Evolutionary conservation across 164 flowering plant genomes (phyloP).

Genomic region (Umbilicus rupestris): DNA sequence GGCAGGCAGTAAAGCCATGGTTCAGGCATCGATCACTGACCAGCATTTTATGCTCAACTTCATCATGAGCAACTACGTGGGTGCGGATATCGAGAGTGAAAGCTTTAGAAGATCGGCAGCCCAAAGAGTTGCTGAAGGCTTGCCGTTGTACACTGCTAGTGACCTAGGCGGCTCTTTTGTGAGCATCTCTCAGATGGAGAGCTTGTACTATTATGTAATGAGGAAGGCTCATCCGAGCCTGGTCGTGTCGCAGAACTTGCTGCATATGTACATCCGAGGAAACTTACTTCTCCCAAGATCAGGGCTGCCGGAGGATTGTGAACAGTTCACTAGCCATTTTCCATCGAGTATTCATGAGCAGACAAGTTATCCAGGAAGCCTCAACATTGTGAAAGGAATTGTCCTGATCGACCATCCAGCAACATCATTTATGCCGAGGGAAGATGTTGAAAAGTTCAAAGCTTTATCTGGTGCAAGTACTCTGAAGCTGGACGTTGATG

Average conservation of each 20-base stretch:
- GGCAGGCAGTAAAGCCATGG: background rate
- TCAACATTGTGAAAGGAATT: conserved; percentile 23
- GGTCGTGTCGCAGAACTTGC: conserved; percentile 11
- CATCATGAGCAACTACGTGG: conserved; percentile 23
- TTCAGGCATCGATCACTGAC: conserved; percentile 10
- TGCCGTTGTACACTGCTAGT: conserved; percentile 17
- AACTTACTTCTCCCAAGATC: conserved; percentile 17
- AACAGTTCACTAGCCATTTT: conserved; percentile 26
- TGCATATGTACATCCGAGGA: conserved; percentile 23
- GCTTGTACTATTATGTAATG: conserved; percentile 22
- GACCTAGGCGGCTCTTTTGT: conserved; percentile 24
- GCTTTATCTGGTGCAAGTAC: conserved; percentile 15
- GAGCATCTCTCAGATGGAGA: conserved; percentile 21
- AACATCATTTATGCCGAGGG: conserved; percentile 14
- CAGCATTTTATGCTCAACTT: conserved; percentile 25
- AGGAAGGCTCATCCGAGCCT: conserved; percentile 22
- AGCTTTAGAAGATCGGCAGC: conserved; percentile 20
- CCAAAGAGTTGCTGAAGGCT: conserved; percentile 19
- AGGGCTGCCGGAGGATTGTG: conserved; percentile 13
- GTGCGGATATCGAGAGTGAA: conserved; percentile 27
- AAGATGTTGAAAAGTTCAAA: conserved; percentile 20
- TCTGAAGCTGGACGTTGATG: conserved; percentile 19
- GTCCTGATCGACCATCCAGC: conserved; percentile 24
- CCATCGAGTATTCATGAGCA: conserved; percentile 24
- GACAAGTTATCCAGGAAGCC: conserved; percentile 17